A percentile compares a stretch with the other conserved stretches of the same genome.
These are phyloP conservation scores for Aspergillus hortae DNA, from an alignment of 2,329 filamentous ascomycete genomes.

Conservation along the genomic window DNA sequence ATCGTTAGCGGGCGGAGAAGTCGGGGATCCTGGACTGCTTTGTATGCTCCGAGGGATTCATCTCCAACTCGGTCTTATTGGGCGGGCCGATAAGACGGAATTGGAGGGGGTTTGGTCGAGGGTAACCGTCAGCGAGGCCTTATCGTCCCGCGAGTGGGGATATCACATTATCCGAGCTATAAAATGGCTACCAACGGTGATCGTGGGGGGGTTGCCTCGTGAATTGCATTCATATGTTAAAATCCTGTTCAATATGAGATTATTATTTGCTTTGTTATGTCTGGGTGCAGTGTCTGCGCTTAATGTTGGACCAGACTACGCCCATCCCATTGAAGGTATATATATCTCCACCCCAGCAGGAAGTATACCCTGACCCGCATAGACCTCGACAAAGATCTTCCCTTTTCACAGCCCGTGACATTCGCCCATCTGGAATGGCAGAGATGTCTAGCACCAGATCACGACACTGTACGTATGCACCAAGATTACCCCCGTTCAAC, in stretches of 20 bases:
- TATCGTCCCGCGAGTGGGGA: not conserved
- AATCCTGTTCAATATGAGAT: not conserved
- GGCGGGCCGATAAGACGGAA: not conserved
- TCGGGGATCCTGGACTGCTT: not conserved
- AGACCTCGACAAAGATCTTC: conserved; percentile 28
- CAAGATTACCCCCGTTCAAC: not conserved
- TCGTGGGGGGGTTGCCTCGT: too few species aligned
- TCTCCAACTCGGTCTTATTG: not conserved
- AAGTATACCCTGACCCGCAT: not conserved
- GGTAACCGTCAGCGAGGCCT: not conserved
- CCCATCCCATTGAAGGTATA: conserved; percentile 19
- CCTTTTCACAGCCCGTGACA: conserved; percentile 20
- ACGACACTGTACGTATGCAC: not conserved
- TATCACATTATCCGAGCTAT: not conserved
- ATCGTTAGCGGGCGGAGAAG: not conserved
- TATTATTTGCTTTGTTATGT: not conserved
- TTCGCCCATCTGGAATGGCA: conserved; percentile 27
- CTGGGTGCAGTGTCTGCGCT: not conserved
- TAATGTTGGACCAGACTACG: conserved; percentile 20
- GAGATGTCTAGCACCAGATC: conserved; percentile 19
- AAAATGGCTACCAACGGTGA: not conserved
- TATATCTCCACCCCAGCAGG: not conserved
- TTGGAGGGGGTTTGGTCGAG: not conserved
- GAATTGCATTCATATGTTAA: too few species aligned
- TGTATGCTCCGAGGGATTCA: not conserved